phyloP scores from a whole-genome alignment of 208 protist species.

The Borovskyia barvae region DNA sequence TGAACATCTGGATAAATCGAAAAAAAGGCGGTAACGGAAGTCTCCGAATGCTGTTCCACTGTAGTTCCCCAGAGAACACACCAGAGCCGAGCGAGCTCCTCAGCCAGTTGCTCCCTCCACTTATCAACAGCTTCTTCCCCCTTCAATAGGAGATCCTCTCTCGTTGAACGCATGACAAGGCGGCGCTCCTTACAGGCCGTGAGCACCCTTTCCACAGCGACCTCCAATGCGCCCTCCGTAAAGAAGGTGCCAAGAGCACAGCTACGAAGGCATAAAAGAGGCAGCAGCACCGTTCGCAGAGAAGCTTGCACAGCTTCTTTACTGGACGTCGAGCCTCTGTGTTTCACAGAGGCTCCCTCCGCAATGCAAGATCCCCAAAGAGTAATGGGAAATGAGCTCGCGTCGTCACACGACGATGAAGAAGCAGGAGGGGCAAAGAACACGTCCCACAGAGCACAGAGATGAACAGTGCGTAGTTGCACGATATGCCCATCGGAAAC shows the following conservation, averaged over 20 bases:
- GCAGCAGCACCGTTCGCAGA: conserved; percentile 37
- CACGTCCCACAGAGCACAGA: conserved; percentile 14
- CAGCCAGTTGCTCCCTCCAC: too few relatives aligned
- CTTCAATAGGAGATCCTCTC: too few relatives aligned
- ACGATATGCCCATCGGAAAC: not conserved
- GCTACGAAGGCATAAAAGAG: conserved; percentile 56
- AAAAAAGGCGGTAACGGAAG: conserved; percentile 5
- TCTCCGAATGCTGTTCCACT: not conserved
- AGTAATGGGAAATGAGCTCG: too few relatives aligned
- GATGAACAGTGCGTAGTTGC: not conserved
- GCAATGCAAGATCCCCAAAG: too few relatives aligned
- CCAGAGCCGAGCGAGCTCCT: conserved; percentile 3
- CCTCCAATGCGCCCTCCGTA: not conserved
- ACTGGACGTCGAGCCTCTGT: too few relatives aligned
- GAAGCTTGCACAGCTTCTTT: too few relatives aligned
- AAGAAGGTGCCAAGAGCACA: conserved; percentile 20
- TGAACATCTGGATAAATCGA: conserved; percentile 23
- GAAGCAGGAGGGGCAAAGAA: conserved; percentile 9
- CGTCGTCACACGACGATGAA: not conserved
- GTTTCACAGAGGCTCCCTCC: too few relatives aligned
- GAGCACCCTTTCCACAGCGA: not conserved
- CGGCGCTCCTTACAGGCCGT: too few relatives aligned
- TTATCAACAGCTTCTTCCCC: too few relatives aligned
- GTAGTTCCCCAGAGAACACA: conserved; percentile 4
- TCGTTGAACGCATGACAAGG: too few relatives aligned